phyloP scores from a whole-genome alignment of 768 basidiomycete species.

The Nidularia sp. region DNA sequence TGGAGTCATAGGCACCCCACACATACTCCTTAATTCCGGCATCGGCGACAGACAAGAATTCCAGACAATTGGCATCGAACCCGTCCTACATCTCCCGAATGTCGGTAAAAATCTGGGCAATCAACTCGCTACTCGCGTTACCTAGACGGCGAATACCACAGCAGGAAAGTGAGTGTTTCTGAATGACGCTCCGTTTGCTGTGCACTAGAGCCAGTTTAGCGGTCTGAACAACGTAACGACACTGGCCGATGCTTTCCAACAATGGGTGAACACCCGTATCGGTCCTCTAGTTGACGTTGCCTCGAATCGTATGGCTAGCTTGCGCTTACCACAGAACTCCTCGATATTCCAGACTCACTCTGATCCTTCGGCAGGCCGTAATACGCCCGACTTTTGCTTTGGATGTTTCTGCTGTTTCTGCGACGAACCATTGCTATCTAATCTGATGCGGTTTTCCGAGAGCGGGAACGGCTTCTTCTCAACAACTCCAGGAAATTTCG shows the following conservation, averaged over 20 bases:
- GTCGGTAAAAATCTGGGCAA: neutral
- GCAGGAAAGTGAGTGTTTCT: neutral
- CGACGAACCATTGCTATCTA: no score
- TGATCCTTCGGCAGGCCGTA: neutral
- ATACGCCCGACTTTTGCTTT: neutral
- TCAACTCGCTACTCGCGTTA: neutral
- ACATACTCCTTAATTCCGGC: neutral
- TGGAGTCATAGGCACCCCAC: neutral
- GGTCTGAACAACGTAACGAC: neutral
- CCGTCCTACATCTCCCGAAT: neutral
- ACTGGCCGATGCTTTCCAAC: neutral
- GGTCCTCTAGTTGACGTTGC: neutral
- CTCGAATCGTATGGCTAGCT: neutral
- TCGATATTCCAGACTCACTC: neutral
- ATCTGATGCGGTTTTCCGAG: neutral
- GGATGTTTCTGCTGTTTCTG: neutral
- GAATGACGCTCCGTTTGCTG: neutral
- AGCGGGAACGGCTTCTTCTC: neutral
- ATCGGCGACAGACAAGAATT: neutral
- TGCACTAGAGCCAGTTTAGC: neutral
- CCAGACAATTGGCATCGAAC: neutral
- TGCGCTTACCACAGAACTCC: neutral
- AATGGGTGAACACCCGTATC: neutral
- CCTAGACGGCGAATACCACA: neutral
- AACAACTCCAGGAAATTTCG: neutral